phyloP scores from a whole-genome alignment of 768 basidiomycete genomes.

The Suillus bovinus region DNA sequence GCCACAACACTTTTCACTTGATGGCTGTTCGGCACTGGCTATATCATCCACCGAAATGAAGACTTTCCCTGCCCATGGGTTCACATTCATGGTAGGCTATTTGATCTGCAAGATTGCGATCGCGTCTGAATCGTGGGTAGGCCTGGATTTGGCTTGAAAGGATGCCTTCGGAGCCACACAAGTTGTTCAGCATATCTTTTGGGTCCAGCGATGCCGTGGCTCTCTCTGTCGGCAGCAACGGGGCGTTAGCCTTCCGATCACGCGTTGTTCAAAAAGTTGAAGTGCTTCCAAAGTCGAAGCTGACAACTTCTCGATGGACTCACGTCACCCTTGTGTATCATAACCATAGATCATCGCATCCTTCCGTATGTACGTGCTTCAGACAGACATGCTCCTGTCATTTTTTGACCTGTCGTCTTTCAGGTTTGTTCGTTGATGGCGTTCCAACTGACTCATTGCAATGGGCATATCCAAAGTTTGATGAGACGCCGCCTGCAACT shows the following conservation, averaged over 20 bases:
- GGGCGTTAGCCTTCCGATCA: conserved; percentile 52
- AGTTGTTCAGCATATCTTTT: conserved; percentile 38
- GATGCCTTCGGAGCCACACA: conserved; percentile 36
- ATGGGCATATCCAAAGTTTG: conserved; percentile 59
- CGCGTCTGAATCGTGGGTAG: conserved; percentile 25
- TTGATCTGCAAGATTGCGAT: not conserved
- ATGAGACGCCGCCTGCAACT: conserved; percentile 37
- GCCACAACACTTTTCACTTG: conserved; percentile 77
- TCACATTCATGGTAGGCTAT: conserved; percentile 66
- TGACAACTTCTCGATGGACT: conserved; percentile 66
- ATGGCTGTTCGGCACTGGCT: conserved; percentile 51
- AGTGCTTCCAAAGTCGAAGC: conserved; percentile 44
- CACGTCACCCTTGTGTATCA: conserved; percentile 71
- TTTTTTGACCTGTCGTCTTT: conserved; percentile 11
- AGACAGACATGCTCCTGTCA: not conserved
- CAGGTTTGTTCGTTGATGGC: conserved; percentile 79
- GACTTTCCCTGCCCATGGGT: conserved; percentile 59
- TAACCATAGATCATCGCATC: conserved; percentile 52
- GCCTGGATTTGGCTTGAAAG: conserved; percentile 51
- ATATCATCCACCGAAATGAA: conserved; percentile 48
- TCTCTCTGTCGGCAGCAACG: conserved; percentile 53
- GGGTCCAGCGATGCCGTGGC: conserved; percentile 38
- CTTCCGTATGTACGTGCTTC: conserved; percentile 57
- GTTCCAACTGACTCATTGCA: conserved; percentile 61
- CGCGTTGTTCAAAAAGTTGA: conserved; percentile 39